Percentiles rank a stretch among this genome's conserved stretches.
Conservation (phyloP, 805 yeast genomes). For the Wickerhamomyces strasburgensis region DNA sequence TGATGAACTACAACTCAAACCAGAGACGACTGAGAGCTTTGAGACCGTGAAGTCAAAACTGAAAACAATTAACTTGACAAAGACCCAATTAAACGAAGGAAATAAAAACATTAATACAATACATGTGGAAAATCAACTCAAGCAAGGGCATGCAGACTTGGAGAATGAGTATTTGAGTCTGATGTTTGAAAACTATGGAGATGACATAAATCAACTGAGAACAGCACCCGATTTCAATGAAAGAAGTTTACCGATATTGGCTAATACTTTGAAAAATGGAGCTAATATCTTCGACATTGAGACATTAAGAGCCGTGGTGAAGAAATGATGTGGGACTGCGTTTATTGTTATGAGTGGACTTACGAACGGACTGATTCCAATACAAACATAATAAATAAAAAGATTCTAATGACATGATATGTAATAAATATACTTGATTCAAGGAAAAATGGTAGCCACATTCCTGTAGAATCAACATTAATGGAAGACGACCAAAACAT, state of each 20-base stretch:
- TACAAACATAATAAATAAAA: background rate
- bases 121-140: conserved; percentile 26
- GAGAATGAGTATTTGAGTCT: conserved; percentile 47
- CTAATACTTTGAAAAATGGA: conserved; percentile 21
- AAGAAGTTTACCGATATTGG: conserved; percentile 39
- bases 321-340: conserved; percentile 5
- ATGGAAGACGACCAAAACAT: too few relatives aligned
- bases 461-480: too few relatives aligned
- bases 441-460: too few relatives aligned
- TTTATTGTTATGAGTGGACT: background rate
- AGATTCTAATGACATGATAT: too few relatives aligned
- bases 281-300: conserved; percentile 20
- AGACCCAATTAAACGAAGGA: conserved; percentile 29
- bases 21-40: conserved; percentile 12
- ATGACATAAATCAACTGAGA: conserved; percentile 34
- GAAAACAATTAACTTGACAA: conserved; percentile 27
- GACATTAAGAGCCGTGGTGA: conserved; percentile 19
- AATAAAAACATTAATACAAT: conserved; percentile 27
- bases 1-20: conserved; percentile 19
- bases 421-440: too few relatives aligned
- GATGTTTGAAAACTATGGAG: conserved; percentile 55
- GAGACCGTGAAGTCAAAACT: conserved; percentile 13
- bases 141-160: conserved; percentile 32
- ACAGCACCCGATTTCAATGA: conserved; percentile 58
- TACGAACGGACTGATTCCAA: background rate